A percentile compares a stretch with the other conserved stretches of the same genome.
These are phyloP conservation scores for Neurospora cerealis DNA, from an alignment of 495 filamentous ascomycete species.

Conservation along the genomic window DNA sequence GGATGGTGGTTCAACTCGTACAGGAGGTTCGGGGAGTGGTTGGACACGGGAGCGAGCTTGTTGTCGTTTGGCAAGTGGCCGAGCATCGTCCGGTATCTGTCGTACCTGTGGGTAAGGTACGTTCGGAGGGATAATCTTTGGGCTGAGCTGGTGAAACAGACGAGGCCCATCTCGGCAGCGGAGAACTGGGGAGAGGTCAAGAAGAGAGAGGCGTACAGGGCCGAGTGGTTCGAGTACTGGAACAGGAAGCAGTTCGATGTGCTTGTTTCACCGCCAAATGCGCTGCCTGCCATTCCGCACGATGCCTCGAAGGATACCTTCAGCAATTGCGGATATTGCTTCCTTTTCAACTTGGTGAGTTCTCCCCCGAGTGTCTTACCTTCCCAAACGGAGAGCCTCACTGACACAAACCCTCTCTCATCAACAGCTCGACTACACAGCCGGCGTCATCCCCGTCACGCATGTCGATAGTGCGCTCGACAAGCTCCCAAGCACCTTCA, in stretches of 20 bases:
- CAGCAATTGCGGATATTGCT: conserved; percentile 87
- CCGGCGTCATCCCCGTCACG: conserved; percentile 78
- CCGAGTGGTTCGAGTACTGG: conserved; percentile 78
- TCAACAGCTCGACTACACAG: conserved; percentile 67
- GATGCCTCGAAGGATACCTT: conserved; percentile 80
- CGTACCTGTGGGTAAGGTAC: conserved; percentile 83
- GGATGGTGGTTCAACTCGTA: conserved; percentile 72
- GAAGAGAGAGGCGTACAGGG: conserved; percentile 66
- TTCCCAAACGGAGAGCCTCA: conserved; percentile 1
- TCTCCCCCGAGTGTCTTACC: neutral
- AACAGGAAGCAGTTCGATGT: conserved; percentile 61
- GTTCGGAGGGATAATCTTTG: conserved; percentile 64
- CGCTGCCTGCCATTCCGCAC: conserved; percentile 82
- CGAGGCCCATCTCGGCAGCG: conserved; percentile 56
- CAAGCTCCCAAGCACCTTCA: conserved; percentile 47
- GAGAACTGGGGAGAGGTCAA: conserved; percentile 77
- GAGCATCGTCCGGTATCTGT: conserved; percentile 67
- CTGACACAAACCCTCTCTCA: neutral
- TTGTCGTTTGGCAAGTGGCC: conserved; percentile 62
- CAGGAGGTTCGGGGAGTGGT: conserved; percentile 65
- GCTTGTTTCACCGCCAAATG: conserved; percentile 76
- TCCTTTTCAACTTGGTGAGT: conserved; percentile 79
- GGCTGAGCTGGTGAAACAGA: conserved; percentile 65
- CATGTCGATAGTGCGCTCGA: conserved; percentile 68
- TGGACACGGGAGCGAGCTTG: conserved; percentile 71